Evolutionary conservation across 805 yeast genomes (phyloP), one percentile per base, ranked within the genome.

Genomic region (Starmera amethionina): DNA sequence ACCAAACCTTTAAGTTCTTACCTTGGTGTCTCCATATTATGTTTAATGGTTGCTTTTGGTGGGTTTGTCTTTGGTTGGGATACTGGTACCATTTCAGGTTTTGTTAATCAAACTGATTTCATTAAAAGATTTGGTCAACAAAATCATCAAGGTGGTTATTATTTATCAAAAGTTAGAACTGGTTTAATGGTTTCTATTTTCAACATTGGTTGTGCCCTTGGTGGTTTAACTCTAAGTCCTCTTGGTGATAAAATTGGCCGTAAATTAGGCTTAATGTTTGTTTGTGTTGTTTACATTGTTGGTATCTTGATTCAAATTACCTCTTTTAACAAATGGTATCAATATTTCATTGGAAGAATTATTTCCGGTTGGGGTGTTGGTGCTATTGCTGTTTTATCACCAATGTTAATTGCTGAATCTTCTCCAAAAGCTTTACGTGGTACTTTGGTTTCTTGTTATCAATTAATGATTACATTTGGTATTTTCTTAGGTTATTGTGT

Each of bases 11-110:
- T 53, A 19, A 48, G 54, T 12, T 63, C 56, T 12, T 56, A 57
- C 39, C 27, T 55, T 10, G 47, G 59, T 10, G 58, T 61, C 8
- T 55, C 53, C 14, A 36, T 51, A 12, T 52, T 57, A 25, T 62
- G 67, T 55, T 33, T 55, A n/a, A 52, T 62, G 59, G 74, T 81
- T 47, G 83, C 86, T 29, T 81, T 81, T 46, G 87, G 86, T 64
- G 89, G 88, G 36, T 81, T 76, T 56, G 79, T 80, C 35, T 81
- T 78, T 51, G 89, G 89, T 47, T 81, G 82, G 74, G 89, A 81
- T 65, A 79, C 87, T 34, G 88, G 88, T 68, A 80, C 88, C 46
- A 78, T 81, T 56, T 76, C 84, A 16, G 87, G 87, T 46, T 78
- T 81, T 50, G 80, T 79, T 39, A 73, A 75, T 51, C 62, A 60